Evolutionary conservation across 768 basidiomycete species (phyloP), one percentile per base, ranked within the genome.

Genomic region (Mrakia frigida): DNA sequence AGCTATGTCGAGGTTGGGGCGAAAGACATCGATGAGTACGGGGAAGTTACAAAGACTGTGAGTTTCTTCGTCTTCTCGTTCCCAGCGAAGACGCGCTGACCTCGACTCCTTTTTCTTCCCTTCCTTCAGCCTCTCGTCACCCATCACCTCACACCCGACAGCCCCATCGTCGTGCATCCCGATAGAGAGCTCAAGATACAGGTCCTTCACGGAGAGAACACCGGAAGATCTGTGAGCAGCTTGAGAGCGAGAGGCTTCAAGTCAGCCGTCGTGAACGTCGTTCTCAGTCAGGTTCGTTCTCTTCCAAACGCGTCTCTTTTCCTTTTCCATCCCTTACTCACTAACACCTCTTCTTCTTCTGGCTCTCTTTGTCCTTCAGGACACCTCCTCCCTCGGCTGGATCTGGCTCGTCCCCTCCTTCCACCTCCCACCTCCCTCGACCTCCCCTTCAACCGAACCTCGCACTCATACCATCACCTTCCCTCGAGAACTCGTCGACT

Each of bases 331-430:
- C 75, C 35, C 75, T 23, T 31, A 60, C 78, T 28, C 33, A 35
- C 31, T 7, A 35, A 6, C 3, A 72, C 77, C 1, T 21, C 13
- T n/a, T 31, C 56, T 50, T 80, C 33, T 76, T 81, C 67, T n/a
- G n/a, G n/a, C n/a, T n/a, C 73, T 80, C 11, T 79, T 80, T 61
- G 41, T 74, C 21, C 63, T 70, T 53, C 80, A 83, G 77, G 77
- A 80, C 23, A 78, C 77, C 0, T 81, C 92, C 87, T 86, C 93
- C 0, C 88, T 94, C 82, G 90, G 91, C 43, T 94, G 93, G 93
- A 81, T 89, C 70, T 94, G 93, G 93, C 86, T 94, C 81, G 88
- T 94, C 77, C 93, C 93, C 0, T 86, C 89, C 0, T 94, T 94
- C 84, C 91, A 94, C 81, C 88, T 93, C 86, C 92, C 9, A n/a